Base-by-base conservation (phyloP, 495 filamentous ascomycete species). In the Chaetomidium leptoderma region DNA sequence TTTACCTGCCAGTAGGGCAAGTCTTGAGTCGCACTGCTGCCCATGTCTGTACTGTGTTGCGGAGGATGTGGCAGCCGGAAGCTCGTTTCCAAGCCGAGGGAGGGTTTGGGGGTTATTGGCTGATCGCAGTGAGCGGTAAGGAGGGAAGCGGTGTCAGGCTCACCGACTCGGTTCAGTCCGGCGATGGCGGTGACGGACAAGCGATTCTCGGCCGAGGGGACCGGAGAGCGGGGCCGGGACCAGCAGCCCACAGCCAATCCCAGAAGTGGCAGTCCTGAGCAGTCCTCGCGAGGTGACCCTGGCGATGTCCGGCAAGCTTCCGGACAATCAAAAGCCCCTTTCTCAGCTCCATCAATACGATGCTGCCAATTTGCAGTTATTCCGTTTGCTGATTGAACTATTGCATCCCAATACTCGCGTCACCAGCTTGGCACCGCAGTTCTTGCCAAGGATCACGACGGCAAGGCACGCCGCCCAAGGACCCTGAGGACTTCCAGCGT, bases 1-100 rank as follows among this genome's bases (percentile, higher is more conserved):
- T 96, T 95, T 61, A 89, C 77, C 40, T 88, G 82, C 89, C 89
- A 95, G 75, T 86, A 95, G 1, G 88, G 86, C 17, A 86, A 65
- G 26, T 55, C 26, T 7, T 44, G 24, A 4, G 58, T n/a, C n/a
- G n/a, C 21, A 30, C 66, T 67, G 45, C 68, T 71, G 68, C 70
- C 56, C 73, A 36, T 59, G 23, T 27, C 42, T 46, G 14, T 29
- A 9, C 3, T 29, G 13, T 17, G 26, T n/a, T 6, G 26, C 14
- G 10, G 19, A 24, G 17, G 6, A 26, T 30, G 13, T 19, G 21
- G 10, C 6, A 42, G 44, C 7, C 6, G 17, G 27, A 5, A 26
- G 11, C 13, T 11, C 14, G 9, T 35, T 13, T 35, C 21, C 19
- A 19, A 11, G 14, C 26, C 23, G 23, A 44, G 42, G 10, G 1